phyloP scores from a whole-genome alignment of 1,139 yeast genomes.

The Maudiozyma humilis region DNA sequence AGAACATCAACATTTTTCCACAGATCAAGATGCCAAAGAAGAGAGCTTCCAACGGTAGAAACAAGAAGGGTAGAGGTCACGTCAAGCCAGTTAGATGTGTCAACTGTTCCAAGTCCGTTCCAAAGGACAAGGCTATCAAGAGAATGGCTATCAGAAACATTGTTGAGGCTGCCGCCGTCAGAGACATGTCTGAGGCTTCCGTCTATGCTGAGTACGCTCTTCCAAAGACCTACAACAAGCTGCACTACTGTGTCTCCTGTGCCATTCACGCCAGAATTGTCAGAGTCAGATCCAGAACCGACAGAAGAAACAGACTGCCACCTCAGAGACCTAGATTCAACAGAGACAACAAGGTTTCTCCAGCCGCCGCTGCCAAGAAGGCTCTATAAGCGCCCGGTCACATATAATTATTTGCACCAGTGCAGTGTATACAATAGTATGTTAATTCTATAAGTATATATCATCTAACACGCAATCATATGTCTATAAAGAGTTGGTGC shows the following conservation, averaged over 20 bases:
- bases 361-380: slow-evolving; percentile 96
- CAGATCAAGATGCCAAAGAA: slow-evolving; percentile 84
- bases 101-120: slow-evolving; percentile 99
- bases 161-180: slow-evolving; percentile 99
- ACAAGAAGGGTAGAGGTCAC: slow-evolving; percentile 99
- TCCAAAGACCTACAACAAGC: slow-evolving; percentile 99
- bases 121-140: slow-evolving; percentile 99
- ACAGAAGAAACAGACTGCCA: slow-evolving; percentile 98
- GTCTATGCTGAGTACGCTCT: slow-evolving; percentile 98
- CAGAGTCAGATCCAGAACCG: slow-evolving; percentile 98
- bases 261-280: slow-evolving; percentile 99
- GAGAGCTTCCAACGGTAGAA: slow-evolving; percentile 99
- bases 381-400: slow-evolving; percentile 39
- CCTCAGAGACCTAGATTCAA: slow-evolving; percentile 99
- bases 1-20: too few species aligned
- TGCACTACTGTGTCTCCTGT: slow-evolving; percentile 99
- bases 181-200: slow-evolving; percentile 99
- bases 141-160: slow-evolving; percentile 99
- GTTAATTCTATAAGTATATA: neutral
- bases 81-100: slow-evolving; percentile 99
- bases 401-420: neutral
- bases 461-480: neutral
- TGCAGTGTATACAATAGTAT: neutral
- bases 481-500: too few species aligned
- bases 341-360: slow-evolving; percentile 85